Base-by-base conservation (phyloP, 2,329 filamentous ascomycete species). In the Atkinsonella texensis region DNA sequence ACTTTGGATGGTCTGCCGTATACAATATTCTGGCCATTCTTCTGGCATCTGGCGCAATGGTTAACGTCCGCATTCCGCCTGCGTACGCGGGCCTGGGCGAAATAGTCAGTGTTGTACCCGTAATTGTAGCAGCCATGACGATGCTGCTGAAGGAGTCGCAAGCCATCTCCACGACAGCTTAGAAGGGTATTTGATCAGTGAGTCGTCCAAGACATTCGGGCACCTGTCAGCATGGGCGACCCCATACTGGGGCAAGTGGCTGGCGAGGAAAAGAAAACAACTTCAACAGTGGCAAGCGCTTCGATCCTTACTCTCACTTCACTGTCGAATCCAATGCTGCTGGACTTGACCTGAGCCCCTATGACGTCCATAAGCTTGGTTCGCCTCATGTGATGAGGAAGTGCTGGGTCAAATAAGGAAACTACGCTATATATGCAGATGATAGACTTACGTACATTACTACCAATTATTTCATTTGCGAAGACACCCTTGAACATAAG, bases 11-110 rank as follows among this genome's bases (percentile, higher is more conserved):
- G 82, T 71, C 75, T 1, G 74, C 72, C 32, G 57, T 80, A 2
- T 86, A 85, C 64, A 87, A 86, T 54, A 32, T 76, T 6, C 70
- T 80, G 52, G 82, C 81, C 0, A 71, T 85, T 12, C 61, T 81
- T 42, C 64, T 85, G 15, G 82, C 77, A 4, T 72, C 74, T 1
- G 82, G 81, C 0, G 79, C 75, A 0, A 76, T 81, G 59, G 75
- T 77, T 9, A 68, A 71, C 53, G 67, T 74, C 2, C 69, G 78
- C 46, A 72, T 75, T 50, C 72, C 76, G n/a, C 67, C 66, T 2
- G 66, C 63, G 13, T 70, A 66, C 67, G 80, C 82, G 0, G 83
- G 80, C 0, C 56, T 85, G 45, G 81, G 82, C 0, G 82, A 86
- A 67, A 63, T 85, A 46, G 77, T 82, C 12, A 85, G 81, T 60